Conservation (phyloP, 176 grass and related monocot species). For the Aegilops bicornis region DNA sequence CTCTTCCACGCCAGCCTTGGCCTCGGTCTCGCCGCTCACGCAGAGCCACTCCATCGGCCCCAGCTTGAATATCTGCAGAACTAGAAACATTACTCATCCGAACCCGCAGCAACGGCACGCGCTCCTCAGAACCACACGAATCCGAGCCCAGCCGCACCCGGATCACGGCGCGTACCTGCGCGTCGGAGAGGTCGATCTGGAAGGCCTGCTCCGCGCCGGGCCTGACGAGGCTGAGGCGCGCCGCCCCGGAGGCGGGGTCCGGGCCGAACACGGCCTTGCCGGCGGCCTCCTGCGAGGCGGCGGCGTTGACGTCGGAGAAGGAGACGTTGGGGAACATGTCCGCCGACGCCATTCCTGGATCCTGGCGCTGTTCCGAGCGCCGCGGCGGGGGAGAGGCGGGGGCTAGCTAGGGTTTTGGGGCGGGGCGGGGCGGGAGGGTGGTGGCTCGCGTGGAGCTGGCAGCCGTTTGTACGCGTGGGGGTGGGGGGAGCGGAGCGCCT, state of each 20-base stretch:
- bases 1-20: conserved; percentile 53
- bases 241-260: conserved; percentile 25
- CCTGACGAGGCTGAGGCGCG: conserved; percentile 43
- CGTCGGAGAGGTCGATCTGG: conserved; percentile 62
- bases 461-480: conserved; percentile 39
- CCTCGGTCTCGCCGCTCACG: conserved; percentile 55
- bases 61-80: conserved; percentile 71
- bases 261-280: conserved; percentile 49
- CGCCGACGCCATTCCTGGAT: conserved; percentile 45
- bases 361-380: conserved; percentile 10
- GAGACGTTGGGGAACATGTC: conserved; percentile 54
- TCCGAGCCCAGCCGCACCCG: background rate
- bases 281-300: conserved; percentile 4
- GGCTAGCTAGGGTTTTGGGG: conserved; percentile 47
- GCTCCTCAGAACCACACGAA: background rate
- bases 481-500: background rate
- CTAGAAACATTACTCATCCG: conserved; percentile 5
- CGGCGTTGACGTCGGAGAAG: conserved; percentile 52
- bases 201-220: conserved; percentile 15
- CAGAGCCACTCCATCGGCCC: conserved; percentile 69
- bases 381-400: background rate
- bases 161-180: conserved; percentile 58
- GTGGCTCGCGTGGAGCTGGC: conserved; percentile 25
- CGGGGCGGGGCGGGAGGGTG: background rate
- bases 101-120: background rate